A percentile compares a stretch with the other conserved stretches of the same genome.
Conservation (phyloP, 257 asterid genomes). For the Sherardia arvensis region DNA sequence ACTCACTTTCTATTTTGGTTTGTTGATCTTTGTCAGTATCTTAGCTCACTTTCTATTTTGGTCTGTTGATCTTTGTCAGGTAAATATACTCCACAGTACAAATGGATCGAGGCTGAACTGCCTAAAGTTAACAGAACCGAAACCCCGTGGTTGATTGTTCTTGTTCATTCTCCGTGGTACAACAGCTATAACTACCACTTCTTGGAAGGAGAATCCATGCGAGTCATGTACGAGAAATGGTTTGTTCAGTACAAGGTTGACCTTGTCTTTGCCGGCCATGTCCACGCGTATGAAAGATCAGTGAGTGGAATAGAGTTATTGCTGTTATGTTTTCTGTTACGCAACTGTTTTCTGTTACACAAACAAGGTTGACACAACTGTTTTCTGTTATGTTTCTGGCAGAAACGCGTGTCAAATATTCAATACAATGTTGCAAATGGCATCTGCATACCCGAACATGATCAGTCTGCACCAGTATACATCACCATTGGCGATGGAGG, state of each 20-base stretch:
- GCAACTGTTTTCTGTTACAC: not conserved
- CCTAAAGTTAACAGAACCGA: conserved; percentile 67
- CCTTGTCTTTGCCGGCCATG: conserved; percentile 83
- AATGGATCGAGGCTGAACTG: conserved; percentile 65
- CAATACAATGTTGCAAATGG: conserved; percentile 45
- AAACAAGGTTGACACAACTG: not conserved
- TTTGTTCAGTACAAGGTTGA: conserved; percentile 76
- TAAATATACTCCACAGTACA: conserved; percentile 72
- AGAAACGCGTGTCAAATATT: conserved; percentile 61
- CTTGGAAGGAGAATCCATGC: conserved; percentile 96
- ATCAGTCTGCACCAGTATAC: conserved; percentile 57
- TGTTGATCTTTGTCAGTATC: no score
- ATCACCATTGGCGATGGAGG: conserved; percentile 75
- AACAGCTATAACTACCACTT: conserved; percentile 77
- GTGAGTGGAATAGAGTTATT: conserved; percentile 15
- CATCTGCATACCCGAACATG: conserved; percentile 33
- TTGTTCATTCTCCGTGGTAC: conserved; percentile 88
- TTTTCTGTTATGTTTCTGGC: not conserved
- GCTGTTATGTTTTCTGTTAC: not conserved
- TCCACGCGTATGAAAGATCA: conserved; percentile 88
- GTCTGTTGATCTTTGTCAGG: conserved; percentile 39
- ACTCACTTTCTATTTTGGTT: no score
- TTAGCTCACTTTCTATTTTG: no score
- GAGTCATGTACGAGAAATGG: conserved; percentile 77
- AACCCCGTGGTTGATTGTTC: conserved; percentile 89